phyloP scores from a whole-genome alignment of 129 eudicot genomes.

The Centaurea solstitialis region DNA sequence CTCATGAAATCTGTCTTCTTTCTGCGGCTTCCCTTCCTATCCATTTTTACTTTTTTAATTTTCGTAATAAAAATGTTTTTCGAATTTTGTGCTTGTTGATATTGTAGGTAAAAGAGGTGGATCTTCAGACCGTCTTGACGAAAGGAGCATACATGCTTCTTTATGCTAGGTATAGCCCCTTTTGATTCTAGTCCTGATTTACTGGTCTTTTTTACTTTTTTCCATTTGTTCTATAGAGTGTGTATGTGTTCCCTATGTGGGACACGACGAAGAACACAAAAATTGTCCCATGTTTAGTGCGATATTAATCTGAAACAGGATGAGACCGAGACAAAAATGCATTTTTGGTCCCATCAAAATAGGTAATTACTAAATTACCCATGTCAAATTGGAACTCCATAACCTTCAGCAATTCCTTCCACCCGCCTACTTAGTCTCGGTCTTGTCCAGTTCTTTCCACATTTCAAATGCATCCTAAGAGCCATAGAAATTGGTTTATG shows the following conservation, averaged over 20 bases:
- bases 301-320: too few relatives aligned
- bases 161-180: conserved; percentile 65
- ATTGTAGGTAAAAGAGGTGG: conserved; percentile 66
- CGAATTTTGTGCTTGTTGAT: neutral
- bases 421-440: neutral
- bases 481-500: neutral
- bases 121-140: conserved; percentile 56
- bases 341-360: too few relatives aligned
- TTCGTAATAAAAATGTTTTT: neutral
- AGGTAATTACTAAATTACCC: neutral
- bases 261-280: neutral
- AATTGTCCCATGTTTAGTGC: neutral
- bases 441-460: neutral
- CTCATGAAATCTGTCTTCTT: neutral
- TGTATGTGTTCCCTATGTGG: neutral
- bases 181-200: neutral
- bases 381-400: neutral
- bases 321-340: too few relatives aligned
- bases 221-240: neutral
- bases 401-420: neutral
- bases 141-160: conserved; percentile 91
- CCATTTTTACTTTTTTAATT: neutral
- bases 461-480: neutral
- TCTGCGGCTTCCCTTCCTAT: neutral
- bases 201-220: neutral